A percentile compares a stretch with the other conserved stretches of the same genome.
Conservation (phyloP, 2,329 filamentous ascomycete genomes). For the Venturia nashicola region DNA sequence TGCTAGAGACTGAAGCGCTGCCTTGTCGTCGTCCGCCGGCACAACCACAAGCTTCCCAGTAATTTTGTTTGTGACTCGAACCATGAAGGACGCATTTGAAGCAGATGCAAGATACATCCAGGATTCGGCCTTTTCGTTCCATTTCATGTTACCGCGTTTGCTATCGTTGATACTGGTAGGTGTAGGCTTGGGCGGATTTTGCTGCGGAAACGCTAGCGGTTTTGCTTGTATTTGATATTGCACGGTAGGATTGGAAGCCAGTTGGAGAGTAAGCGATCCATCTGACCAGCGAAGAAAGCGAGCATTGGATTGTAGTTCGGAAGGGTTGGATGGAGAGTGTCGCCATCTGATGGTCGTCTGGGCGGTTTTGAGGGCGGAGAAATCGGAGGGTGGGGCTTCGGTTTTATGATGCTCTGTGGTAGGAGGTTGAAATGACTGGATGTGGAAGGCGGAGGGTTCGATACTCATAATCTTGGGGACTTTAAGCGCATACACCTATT, state of each 20-base stretch:
- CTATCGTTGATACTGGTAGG: slow-evolving; percentile 25
- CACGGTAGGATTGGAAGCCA: slow-evolving; percentile 53
- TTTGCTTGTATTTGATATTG: slow-evolving; percentile 67
- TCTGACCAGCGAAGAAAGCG: slow-evolving; percentile 68
- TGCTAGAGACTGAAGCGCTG: slow-evolving; percentile 54
- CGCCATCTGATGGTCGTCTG: slow-evolving; percentile 59
- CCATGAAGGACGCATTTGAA: slow-evolving; percentile 52
- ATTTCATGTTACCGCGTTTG: slow-evolving; percentile 26
- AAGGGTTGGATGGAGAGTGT: slow-evolving; percentile 51
- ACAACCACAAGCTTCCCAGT: slow-evolving; percentile 59
- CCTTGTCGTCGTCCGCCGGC: slow-evolving; percentile 56
- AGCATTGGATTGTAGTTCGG: slow-evolving; percentile 61
- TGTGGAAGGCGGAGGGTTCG: slow-evolving; percentile 53
- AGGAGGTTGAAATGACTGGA: slow-evolving; percentile 53
- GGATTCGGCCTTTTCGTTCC: slow-evolving; percentile 56
- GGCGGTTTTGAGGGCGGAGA: slow-evolving; percentile 51
- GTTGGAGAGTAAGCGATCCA: slow-evolving; percentile 61
- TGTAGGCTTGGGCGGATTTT: slow-evolving; percentile 36
- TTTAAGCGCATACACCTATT: slow-evolving; percentile 55
- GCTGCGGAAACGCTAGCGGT: slow-evolving; percentile 49
- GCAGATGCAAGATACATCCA: slow-evolving; percentile 68
- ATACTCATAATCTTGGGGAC: slow-evolving; percentile 63
- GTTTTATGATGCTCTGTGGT: slow-evolving; percentile 43
- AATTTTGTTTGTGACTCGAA: slow-evolving; percentile 65
- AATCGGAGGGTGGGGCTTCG: slow-evolving; percentile 31